These are phyloP conservation scores for Linum tenue DNA, from an alignment of 345 rosid genomes.

Conservation along the genomic window DNA sequence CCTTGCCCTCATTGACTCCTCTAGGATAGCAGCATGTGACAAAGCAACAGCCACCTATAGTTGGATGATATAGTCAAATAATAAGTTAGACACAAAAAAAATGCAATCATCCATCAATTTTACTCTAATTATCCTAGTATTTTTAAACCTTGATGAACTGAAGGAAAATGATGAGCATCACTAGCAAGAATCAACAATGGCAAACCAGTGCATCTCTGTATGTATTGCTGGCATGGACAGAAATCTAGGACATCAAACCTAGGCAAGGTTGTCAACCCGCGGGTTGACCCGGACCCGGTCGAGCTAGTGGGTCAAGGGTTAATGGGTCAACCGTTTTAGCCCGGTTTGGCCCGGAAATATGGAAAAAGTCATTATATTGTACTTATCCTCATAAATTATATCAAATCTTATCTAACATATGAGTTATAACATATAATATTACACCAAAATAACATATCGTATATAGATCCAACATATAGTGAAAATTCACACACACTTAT, in stretches of 20 bases:
- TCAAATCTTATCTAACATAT: no score
- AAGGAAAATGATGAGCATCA: neutral
- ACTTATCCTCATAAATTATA: no score
- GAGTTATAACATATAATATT: no score
- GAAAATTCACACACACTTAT: no score
- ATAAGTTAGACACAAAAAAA: neutral
- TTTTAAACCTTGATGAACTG: neutral
- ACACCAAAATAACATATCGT: no score
- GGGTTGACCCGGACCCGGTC: no score
- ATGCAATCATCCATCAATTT: neutral
- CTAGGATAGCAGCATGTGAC: constrained; percentile 94
- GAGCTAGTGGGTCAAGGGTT: no score
- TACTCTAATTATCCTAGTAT: neutral
- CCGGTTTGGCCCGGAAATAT: no score
- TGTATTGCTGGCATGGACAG: neutral
- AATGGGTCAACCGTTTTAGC: no score
- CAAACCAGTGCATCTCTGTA: neutral
- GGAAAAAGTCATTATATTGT: no score
- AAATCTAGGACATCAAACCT: neutral
- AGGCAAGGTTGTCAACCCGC: no score
- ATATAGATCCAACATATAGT: no score
- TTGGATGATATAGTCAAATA: constrained; percentile 8
- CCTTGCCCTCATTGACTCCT: constrained; percentile 98
- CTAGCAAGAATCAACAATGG: neutral
- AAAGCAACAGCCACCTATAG: constrained; percentile 92